Percentiles rank a stretch among this genome's conserved stretches.
These are phyloP conservation scores for Geotrichum carabidarum DNA, from an alignment of 1,139 yeast genomes.

Conservation along the genomic window DNA sequence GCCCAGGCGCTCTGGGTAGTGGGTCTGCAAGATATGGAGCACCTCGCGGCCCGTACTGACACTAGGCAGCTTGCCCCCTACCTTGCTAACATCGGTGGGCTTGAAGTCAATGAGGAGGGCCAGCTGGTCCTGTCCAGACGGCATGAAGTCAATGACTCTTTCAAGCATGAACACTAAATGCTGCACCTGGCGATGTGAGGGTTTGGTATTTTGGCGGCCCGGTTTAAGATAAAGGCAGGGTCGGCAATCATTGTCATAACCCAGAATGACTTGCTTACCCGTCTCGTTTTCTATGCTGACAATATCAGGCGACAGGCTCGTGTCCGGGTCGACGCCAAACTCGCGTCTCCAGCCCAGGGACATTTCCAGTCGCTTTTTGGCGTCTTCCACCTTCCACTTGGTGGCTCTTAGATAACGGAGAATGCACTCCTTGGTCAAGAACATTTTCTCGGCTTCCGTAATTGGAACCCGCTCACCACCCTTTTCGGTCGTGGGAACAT, in stretches of 20 bases:
- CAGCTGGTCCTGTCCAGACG: conserved; percentile 88
- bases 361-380: conserved; percentile 66
- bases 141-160: conserved; percentile 87
- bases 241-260: conserved; percentile 81
- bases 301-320: conserved; percentile 53
- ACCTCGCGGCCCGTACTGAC: conserved; percentile 76
- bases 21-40: conserved; percentile 81
- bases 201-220: conserved; percentile 88
- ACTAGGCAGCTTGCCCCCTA: conserved; percentile 71
- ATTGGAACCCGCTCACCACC: conserved; percentile 39
- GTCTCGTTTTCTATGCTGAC: conserved; percentile 71
- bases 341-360: conserved; percentile 89
- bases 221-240: conserved; percentile 88
- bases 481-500: conserved; percentile 41
- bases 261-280: conserved; percentile 84
- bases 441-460: conserved; percentile 64
- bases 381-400: conserved; percentile 72
- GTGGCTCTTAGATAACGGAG: conserved; percentile 84
- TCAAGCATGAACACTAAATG: conserved; percentile 90
- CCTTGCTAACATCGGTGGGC: conserved; percentile 50
- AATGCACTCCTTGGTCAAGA: conserved; percentile 88
- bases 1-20: conserved; percentile 93
- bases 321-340: conserved; percentile 68
- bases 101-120: conserved; percentile 89
- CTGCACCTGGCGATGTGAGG: conserved; percentile 83